phyloP scores from a whole-genome alignment of 495 filamentous ascomycete species.

The Emericellopsis terricola region DNA sequence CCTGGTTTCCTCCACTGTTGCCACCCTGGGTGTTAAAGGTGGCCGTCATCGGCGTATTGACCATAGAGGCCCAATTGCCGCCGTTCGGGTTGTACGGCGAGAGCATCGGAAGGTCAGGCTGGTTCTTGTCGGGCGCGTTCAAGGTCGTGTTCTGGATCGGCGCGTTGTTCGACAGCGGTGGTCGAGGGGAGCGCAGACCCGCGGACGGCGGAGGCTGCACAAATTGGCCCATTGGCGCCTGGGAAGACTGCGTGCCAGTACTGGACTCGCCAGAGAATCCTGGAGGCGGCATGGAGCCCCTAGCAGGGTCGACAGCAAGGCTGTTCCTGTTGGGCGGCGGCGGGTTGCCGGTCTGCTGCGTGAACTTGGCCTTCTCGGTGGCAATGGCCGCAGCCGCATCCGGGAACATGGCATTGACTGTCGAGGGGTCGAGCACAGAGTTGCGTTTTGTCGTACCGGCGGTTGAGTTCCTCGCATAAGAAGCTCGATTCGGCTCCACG shows the following conservation, averaged over 20 bases:
- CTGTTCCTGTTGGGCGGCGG: slow-evolving; percentile 91
- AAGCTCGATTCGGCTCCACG: slow-evolving; percentile 72
- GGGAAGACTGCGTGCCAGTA: slow-evolving; percentile 47
- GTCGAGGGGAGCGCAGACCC: slow-evolving; percentile 67
- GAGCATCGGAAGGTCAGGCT: slow-evolving; percentile 56
- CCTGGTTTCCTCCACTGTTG: slow-evolving; percentile 43
- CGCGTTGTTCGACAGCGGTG: slow-evolving; percentile 42
- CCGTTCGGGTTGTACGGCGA: slow-evolving; percentile 74
- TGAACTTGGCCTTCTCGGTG: slow-evolving; percentile 93
- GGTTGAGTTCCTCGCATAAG: slow-evolving; percentile 52
- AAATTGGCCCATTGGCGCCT: slow-evolving; percentile 93
- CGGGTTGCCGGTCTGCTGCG: slow-evolving; percentile 78
- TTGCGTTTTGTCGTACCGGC: slow-evolving; percentile 70
- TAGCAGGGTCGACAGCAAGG: slow-evolving; percentile 60
- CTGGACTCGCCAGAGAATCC: slow-evolving; percentile 43
- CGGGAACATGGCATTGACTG: slow-evolving; percentile 98
- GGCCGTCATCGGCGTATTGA: slow-evolving; percentile 89
- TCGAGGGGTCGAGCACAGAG: slow-evolving; percentile 76
- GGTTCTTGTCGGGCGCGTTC: slow-evolving; percentile 48
- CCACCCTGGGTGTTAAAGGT: slow-evolving; percentile 40
- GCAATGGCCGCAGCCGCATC: slow-evolving; percentile 95
- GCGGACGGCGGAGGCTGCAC: slow-evolving; percentile 65
- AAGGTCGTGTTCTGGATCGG: slow-evolving; percentile 74
- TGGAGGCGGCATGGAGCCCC: slow-evolving; percentile 59
- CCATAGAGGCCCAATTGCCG: slow-evolving; percentile 96